A percentile compares a stretch with the other conserved stretches of the same genome.
Evolutionary conservation across 2,329 filamentous ascomycete genomes (phyloP).

Genomic region (Aspergillus fijiensis): DNA sequence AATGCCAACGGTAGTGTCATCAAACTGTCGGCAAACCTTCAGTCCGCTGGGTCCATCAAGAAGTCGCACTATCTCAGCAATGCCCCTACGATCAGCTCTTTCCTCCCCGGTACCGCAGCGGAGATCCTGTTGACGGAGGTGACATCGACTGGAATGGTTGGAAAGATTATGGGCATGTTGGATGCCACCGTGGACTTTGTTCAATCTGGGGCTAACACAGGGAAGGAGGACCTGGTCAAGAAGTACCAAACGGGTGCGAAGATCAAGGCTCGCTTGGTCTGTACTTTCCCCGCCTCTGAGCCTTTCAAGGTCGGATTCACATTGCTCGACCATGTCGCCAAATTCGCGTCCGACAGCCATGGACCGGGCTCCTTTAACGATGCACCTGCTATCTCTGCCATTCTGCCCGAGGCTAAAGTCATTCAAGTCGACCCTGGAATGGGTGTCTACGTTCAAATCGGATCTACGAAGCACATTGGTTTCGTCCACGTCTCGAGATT

Average conservation of each 20-base stretch:
- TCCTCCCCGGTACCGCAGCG: slow-evolving; percentile 86
- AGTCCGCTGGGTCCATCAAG: slow-evolving; percentile 66
- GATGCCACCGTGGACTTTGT: slow-evolving; percentile 88
- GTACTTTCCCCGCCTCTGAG: slow-evolving; percentile 76
- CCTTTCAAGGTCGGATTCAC: slow-evolving; percentile 85
- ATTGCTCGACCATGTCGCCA: slow-evolving; percentile 76
- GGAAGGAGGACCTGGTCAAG: slow-evolving; percentile 67
- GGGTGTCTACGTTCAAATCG: slow-evolving; percentile 77
- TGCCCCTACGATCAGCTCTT: slow-evolving; percentile 83
- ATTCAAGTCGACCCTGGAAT: slow-evolving; percentile 75
- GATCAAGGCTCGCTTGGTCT: slow-evolving; percentile 81
- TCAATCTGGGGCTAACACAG: slow-evolving; percentile 76
- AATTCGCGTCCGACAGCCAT: slow-evolving; percentile 49
- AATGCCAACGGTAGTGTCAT: slow-evolving; percentile 77
- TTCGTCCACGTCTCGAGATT: slow-evolving; percentile 95
- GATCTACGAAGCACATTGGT: slow-evolving; percentile 64
- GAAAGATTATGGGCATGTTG: slow-evolving; percentile 88
- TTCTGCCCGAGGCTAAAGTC: slow-evolving; percentile 75
- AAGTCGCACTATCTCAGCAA: slow-evolving; percentile 66
- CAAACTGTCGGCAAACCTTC: slow-evolving; percentile 75
- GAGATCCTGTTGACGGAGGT: slow-evolving; percentile 80
- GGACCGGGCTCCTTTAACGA: slow-evolving; percentile 47
- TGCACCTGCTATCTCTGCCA: slow-evolving; percentile 58
- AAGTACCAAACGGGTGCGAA: slow-evolving; percentile 83
- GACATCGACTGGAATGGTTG: slow-evolving; percentile 70